A percentile compares a stretch with the other conserved stretches of the same genome.
Conservation (phyloP, 2,329 filamentous ascomycete species). For the Amylocarpus encephaloides region DNA sequence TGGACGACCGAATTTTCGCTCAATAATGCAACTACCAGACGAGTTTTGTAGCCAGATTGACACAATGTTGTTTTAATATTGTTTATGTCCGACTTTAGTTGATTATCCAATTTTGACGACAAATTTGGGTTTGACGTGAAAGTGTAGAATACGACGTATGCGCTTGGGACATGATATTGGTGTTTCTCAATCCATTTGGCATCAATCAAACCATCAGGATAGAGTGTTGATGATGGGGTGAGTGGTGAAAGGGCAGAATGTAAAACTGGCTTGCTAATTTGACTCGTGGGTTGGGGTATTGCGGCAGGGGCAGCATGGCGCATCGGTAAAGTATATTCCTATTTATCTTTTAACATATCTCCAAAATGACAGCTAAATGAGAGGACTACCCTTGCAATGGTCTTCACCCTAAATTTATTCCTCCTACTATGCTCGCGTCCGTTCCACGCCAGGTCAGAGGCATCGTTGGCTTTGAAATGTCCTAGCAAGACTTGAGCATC, state of each 20-base stretch:
- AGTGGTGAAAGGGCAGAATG: slow-evolving; percentile 91
- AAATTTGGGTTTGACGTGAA: slow-evolving; percentile 68
- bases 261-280: slow-evolving; percentile 49
- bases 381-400: slow-evolving; percentile 66
- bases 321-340: slow-evolving; percentile 47
- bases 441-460: slow-evolving; percentile 60
- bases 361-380: slow-evolving; percentile 14
- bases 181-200: slow-evolving; percentile 83
- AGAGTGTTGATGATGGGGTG: slow-evolving; percentile 73
- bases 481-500: slow-evolving; percentile 59
- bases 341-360: slow-evolving; percentile 32
- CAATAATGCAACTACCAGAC: slow-evolving; percentile 70
- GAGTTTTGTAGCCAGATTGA: slow-evolving; percentile 69
- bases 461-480: slow-evolving; percentile 61
- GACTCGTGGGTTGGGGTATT: slow-evolving; percentile 36
- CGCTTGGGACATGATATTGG: slow-evolving; percentile 73
- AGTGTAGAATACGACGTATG: slow-evolving; percentile 74
- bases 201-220: slow-evolving; percentile 83
- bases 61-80: slow-evolving; percentile 61
- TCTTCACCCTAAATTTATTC: slow-evolving; percentile 61
- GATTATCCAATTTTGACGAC: slow-evolving; percentile 75
- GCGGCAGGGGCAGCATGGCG: slow-evolving; percentile 50
- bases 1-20: slow-evolving; percentile 58
- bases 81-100: slow-evolving; percentile 81
- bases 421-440: slow-evolving; percentile 42